Evolutionary conservation across 73 alveolate species (phyloP).

Genomic region (Paramecium primaurelia): DNA sequence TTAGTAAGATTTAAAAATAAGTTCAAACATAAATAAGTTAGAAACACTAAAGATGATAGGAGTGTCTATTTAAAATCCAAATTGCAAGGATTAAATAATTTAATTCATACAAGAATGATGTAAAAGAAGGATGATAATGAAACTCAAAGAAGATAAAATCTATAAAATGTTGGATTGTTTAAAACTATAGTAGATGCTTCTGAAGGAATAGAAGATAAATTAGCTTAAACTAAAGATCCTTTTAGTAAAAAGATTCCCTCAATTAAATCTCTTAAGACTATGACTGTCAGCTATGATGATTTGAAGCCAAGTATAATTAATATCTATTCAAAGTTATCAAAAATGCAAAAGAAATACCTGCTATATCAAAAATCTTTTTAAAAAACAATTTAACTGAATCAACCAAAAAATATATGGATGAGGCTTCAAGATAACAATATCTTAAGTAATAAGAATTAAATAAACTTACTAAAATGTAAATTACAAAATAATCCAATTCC

Average conservation of each 20-base stretch:
- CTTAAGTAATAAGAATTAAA: not conserved
- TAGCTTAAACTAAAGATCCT: not conserved
- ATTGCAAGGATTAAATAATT: not conserved
- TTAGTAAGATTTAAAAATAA: not conserved
- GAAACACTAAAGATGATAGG: not conserved
- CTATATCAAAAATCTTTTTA: not conserved
- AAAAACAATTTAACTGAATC: not conserved
- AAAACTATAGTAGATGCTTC: slow-evolving; percentile 31
- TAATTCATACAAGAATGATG: not conserved
- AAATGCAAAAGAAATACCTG: not conserved
- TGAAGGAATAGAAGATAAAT: not conserved
- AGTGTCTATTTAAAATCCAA: not conserved
- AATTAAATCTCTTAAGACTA: not conserved
- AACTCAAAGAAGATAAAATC: not conserved
- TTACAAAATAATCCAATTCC: not conserved
- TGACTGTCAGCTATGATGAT: slow-evolving; percentile 11
- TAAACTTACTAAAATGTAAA: not conserved
- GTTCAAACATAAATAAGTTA: not conserved
- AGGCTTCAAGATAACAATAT: not conserved
- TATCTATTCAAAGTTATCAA: not conserved
- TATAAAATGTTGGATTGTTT: slow-evolving; percentile 13
- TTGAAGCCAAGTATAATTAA: not conserved
- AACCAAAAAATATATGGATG: not conserved
- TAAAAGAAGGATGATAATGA: slow-evolving; percentile 7
- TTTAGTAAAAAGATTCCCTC: not conserved